These are phyloP conservation scores for Aeschynomene evenia DNA, from an alignment of 306 rosid genomes.

Conservation along the genomic window DNA sequence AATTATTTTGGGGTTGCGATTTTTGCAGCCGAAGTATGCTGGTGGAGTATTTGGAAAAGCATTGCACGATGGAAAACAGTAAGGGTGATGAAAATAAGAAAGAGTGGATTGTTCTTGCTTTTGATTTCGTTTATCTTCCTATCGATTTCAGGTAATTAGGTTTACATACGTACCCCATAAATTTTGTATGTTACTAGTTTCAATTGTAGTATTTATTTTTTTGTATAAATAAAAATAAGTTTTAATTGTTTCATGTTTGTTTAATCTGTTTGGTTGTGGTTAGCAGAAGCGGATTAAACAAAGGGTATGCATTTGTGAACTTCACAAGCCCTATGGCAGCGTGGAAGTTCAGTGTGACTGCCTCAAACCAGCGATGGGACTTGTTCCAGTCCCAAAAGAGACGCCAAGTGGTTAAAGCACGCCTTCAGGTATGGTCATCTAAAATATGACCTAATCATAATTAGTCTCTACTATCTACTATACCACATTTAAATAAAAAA, in stretches of 20 bases:
- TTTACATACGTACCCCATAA: too few species aligned
- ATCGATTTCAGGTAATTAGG: conserved; percentile 76
- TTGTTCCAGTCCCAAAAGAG: conserved; percentile 48
- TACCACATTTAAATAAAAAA: too few species aligned
- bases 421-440: conserved; percentile 44
- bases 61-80: conserved; percentile 42
- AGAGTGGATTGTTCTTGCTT: conserved; percentile 21
- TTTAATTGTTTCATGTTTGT: too few species aligned
- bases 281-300: conserved; percentile 51
- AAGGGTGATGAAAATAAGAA: neutral
- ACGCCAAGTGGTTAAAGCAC: conserved; percentile 46
- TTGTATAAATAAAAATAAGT: too few species aligned
- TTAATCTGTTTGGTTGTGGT: neutral
- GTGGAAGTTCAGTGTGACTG: conserved; percentile 40
- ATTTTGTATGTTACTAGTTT: too few species aligned
- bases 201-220: too few species aligned
- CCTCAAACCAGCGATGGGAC: conserved; percentile 40
- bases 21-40: conserved; percentile 41
- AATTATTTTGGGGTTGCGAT: neutral
- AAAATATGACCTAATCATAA: conserved; percentile 13
- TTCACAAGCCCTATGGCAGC: conserved; percentile 51
- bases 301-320: conserved; percentile 73
- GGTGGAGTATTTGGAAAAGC: conserved; percentile 41
- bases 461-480: neutral
- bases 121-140: conserved; percentile 60